Base-by-base conservation (phyloP, 352 stramenopile species). In the Globisporangium okanoganense region DNA sequence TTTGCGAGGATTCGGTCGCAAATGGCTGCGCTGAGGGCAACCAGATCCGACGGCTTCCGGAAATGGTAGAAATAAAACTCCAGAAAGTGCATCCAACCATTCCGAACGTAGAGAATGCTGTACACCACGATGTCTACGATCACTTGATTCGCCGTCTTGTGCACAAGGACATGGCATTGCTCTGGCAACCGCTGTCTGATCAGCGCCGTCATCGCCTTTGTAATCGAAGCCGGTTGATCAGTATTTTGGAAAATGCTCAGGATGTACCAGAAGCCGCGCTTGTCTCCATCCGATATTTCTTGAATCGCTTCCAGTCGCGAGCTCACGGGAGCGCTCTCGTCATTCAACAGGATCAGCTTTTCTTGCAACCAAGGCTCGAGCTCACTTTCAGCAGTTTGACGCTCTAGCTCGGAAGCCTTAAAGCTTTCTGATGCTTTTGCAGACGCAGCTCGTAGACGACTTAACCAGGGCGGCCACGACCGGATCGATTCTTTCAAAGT, bases 21-120 rank as follows among this genome's bases (percentile, higher is more conserved):
- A 27, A 90, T 78, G 1, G 74, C 43, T 8, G 66, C 64, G 22
- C 63, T 66, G 36, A 90, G 49, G 25, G 48, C 70, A 40, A 71
- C 81, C 35, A 90, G 62, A 36, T 86, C 68, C 9, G 71, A 74
- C 16, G 80, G 68, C 22, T 67, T 58, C 18, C 65, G 60, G 14
- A 65, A 78, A 25, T 87, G 68, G 41, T 65, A 84, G 58, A 90
- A 94, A 65, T 86, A 88, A 62, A 90, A 78, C 55, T 95, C 85
- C 33, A 92, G 58, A 27, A 92, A 79, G 62, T 92, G 75, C 62
- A 92, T 79, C 86, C 86, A 95, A 1, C 86, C 86, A 38, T 90
- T 90, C 45, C 73, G 80, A 29, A 92, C 83, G 33, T 85, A 63
- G 18, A 92, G 59, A 6, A 92, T 68, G 50, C 75, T 88, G 62